phyloP scores from a whole-genome alignment of 345 rosid genomes.

The Eutrema heterophyllum region DNA sequence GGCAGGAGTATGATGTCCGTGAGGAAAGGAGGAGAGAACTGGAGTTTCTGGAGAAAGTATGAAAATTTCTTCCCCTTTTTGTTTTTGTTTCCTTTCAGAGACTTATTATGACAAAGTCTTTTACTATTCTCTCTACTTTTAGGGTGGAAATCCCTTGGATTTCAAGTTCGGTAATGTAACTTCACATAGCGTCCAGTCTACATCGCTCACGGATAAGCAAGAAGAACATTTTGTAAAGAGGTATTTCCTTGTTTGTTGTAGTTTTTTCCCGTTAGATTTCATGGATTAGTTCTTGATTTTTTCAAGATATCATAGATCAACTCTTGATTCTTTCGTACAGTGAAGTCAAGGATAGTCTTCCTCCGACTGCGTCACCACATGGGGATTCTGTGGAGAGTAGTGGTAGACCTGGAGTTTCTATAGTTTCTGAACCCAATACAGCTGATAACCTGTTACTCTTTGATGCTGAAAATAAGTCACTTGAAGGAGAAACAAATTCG shows the following conservation, averaged over 20 bases:
- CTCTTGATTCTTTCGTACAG: constrained; percentile 39
- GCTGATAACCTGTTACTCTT: constrained; percentile 81
- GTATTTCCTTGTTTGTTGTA: constrained; percentile 41
- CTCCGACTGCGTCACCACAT: constrained; percentile 72
- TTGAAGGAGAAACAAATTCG: constrained; percentile 47
- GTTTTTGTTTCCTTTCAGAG: constrained; percentile 15
- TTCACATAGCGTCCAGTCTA: constrained; percentile 84
- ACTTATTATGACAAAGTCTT: constrained; percentile 9
- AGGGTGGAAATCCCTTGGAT: constrained; percentile 99
- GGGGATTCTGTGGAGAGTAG: constrained; percentile 95
- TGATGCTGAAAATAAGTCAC: constrained; percentile 67
- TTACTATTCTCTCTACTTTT: constrained; percentile 21
- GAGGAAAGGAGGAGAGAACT: constrained; percentile 91
- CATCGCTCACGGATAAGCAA: constrained; percentile 74
- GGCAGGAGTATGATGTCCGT: constrained; percentile 94
- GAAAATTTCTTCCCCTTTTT: constrained; percentile 8
- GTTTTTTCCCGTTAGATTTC: background rate
- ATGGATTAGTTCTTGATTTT: constrained; percentile 14
- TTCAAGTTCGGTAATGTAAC: constrained; percentile 71
- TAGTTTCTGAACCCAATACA: constrained; percentile 74
- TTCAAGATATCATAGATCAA: constrained; percentile 2
- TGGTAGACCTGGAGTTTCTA: constrained; percentile 65
- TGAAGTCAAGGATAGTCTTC: constrained; percentile 88
- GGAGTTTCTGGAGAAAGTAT: constrained; percentile 95
- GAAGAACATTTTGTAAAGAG: constrained; percentile 67